Conservation (phyloP, 1,284 basidiomycete genomes). For the Cryptococcus hybrid region DNA sequence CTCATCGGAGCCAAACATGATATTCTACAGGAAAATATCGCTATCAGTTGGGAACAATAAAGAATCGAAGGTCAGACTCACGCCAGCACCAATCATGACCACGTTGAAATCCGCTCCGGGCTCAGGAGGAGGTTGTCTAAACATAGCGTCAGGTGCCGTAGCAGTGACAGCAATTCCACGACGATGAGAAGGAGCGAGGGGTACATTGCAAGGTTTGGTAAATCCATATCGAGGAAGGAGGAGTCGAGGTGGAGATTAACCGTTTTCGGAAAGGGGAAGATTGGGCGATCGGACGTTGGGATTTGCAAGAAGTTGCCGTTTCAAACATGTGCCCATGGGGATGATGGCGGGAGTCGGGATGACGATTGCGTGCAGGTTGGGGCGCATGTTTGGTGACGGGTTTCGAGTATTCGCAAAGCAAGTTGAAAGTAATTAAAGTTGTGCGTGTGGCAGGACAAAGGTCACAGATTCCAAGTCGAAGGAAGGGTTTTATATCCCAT, state of each 20-base stretch:
- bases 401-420: neutral
- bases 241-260: conserved; percentile 18
- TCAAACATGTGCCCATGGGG: conserved; percentile 8
- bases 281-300: conserved; percentile 7
- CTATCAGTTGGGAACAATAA: conserved; percentile 1
- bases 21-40: conserved; percentile 55
- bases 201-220: neutral
- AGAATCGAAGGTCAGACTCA: conserved; percentile 21
- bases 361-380: conserved; percentile 29
- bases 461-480: neutral
- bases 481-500: neutral
- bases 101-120: conserved; percentile 74
- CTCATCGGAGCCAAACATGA: conserved; percentile 88
- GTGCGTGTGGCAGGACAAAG: neutral
- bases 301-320: conserved; percentile 18
- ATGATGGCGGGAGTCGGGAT: conserved; percentile 19
- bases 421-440: neutral
- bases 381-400: conserved; percentile 18
- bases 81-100: conserved; percentile 83
- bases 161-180: conserved; percentile 42
- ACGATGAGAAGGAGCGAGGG: conserved; percentile 11
- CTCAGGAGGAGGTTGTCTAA: conserved; percentile 47
- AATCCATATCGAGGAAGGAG: conserved; percentile 22
- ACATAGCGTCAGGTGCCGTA: conserved; percentile 31
- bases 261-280: conserved; percentile 2